phyloP scores from a whole-genome alignment of 805 yeast species.

The Metschnikowia rubicola region DNA sequence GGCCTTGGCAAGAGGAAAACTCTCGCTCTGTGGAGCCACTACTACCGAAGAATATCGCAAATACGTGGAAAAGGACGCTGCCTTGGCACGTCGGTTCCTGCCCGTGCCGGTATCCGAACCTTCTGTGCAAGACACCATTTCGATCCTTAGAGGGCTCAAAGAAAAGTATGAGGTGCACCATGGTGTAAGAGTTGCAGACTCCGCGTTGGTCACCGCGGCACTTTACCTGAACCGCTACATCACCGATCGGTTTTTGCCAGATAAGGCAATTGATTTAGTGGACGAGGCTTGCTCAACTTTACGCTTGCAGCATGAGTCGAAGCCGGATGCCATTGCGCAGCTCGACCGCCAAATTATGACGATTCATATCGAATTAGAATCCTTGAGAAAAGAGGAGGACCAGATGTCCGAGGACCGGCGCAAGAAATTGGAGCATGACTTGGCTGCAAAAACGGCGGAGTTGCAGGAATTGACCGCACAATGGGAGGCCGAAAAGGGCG shows the following conservation, averaged over 20 bases:
- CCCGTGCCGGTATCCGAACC: conserved; percentile 87
- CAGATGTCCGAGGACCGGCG: conserved; percentile 76
- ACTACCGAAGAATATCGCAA: conserved; percentile 90
- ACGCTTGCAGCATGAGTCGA: conserved; percentile 92
- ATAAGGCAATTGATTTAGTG: conserved; percentile 92
- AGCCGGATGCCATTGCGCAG: conserved; percentile 90
- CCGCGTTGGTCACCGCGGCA: conserved; percentile 92
- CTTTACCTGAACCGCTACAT: conserved; percentile 85
- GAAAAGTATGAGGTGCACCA: conserved; percentile 96
- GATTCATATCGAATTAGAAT: conserved; percentile 90
- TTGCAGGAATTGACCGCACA: conserved; percentile 66
- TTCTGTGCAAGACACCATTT: conserved; percentile 82
- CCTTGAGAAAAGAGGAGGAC: conserved; percentile 89
- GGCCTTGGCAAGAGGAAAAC: conserved; percentile 84
- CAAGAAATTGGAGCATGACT: conserved; percentile 65
- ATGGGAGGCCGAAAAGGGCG: conserved; percentile 82
- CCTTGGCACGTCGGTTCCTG: conserved; percentile 90
- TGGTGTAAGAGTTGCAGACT: conserved; percentile 91
- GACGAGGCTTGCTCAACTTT: conserved; percentile 97
- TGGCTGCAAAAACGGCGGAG: conserved; percentile 62
- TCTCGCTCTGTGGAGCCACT: conserved; percentile 95
- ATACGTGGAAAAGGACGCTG: conserved; percentile 94
- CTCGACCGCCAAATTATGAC: conserved; percentile 89
- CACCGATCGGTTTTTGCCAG: conserved; percentile 88
- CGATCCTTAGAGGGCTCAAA: conserved; percentile 88